Conservation (phyloP, 139 green algal species). For the Tetratostichococcus sp. region DNA sequence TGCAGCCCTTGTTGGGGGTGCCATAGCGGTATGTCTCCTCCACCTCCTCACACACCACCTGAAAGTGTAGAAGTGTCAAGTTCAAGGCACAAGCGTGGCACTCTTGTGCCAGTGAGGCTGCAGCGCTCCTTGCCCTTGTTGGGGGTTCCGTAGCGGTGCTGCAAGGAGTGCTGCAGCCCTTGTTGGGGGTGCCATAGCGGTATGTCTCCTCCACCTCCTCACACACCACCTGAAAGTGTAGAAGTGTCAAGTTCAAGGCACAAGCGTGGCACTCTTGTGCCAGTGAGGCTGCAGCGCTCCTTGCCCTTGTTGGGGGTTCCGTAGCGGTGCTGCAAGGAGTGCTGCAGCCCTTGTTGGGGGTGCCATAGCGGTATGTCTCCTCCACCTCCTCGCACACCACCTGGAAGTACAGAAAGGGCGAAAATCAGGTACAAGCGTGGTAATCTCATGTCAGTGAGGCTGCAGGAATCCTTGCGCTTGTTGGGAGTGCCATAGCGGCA, state of each 20-base stretch:
- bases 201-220: slow-evolving; percentile 42
- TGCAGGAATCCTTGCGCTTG: slow-evolving; percentile 53
- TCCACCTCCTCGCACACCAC: slow-evolving; percentile 52
- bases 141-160: slow-evolving; percentile 34
- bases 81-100: too few relatives aligned
- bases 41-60: slow-evolving; percentile 53
- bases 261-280: too few relatives aligned
- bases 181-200: slow-evolving; percentile 32
- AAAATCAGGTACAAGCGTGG: too few relatives aligned
- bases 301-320: slow-evolving; percentile 40
- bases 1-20: slow-evolving; percentile 8
- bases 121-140: slow-evolving; percentile 53
- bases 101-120: too few relatives aligned
- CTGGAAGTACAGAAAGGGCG: too few relatives aligned
- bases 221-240: slow-evolving; percentile 47
- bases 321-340: slow-evolving; percentile 36
- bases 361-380: slow-evolving; percentile 36
- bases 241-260: too few relatives aligned
- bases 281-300: slow-evolving; percentile 51
- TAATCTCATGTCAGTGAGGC: too few relatives aligned
- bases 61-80: too few relatives aligned
- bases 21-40: slow-evolving; percentile 38
- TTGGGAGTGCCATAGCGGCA: too few relatives aligned
- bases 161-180: slow-evolving; percentile 10
- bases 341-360: slow-evolving; percentile 7